These are phyloP conservation scores for Neurospora sp. DNA, from an alignment of 495 filamentous ascomycete species.

Conservation along the genomic window DNA sequence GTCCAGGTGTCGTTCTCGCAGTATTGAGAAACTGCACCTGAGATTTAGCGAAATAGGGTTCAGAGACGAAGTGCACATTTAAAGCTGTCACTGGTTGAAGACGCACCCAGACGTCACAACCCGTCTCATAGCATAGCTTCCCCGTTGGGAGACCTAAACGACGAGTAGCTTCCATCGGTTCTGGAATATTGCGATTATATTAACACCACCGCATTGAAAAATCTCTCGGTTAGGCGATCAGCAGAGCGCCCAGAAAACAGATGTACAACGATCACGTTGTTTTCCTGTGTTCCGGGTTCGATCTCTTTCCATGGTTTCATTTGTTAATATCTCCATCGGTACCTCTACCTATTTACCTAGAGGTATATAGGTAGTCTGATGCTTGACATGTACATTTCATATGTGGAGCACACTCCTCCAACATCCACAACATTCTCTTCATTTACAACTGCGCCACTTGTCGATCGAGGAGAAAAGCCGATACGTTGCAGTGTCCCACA, in stretches of 20 bases:
- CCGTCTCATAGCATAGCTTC: not conserved
- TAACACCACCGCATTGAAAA: not conserved
- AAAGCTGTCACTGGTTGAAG: too few species aligned
- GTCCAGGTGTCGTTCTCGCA: not conserved
- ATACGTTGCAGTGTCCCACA: not conserved
- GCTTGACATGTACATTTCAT: too few species aligned
- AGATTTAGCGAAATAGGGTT: not conserved
- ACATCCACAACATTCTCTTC: not conserved
- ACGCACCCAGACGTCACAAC: not conserved
- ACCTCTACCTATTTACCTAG: too few species aligned
- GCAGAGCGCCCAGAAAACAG: too few species aligned
- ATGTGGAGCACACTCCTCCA: too few species aligned
- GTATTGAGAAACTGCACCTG: not conserved
- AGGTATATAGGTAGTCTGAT: too few species aligned
- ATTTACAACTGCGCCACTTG: not conserved
- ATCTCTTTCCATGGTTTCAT: not conserved
- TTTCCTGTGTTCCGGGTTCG: not conserved
- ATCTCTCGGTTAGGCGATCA: too few species aligned
- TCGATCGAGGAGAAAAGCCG: not conserved
- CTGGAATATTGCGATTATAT: not conserved
- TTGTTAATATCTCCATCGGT: not conserved
- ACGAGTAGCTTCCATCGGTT: not conserved
- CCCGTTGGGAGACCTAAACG: not conserved
- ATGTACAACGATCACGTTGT: not conserved
- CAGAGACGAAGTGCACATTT: not conserved